Evolutionary conservation across 441 rosid genomes (phyloP), one percentile per base, ranked within the genome.

Genomic region (Populus hybrid): DNA sequence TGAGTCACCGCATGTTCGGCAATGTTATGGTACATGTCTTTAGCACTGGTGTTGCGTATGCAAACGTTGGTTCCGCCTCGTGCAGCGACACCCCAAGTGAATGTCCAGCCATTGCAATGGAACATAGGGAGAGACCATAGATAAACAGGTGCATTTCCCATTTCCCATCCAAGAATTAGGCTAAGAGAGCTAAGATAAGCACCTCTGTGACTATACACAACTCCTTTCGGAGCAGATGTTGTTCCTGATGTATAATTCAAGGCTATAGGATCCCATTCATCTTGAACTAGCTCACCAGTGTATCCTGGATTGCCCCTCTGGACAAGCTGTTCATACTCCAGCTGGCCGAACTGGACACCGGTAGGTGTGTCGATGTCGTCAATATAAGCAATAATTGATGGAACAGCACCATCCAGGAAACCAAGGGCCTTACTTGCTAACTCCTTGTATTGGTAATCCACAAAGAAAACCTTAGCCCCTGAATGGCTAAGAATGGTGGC

Each of bases 101-200:
- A 87, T 2, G 90, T 82, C 97, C 97, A 91, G 0, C 97, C 95
- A 66, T 91, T 90, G 65, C 86, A 87, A 30, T 92, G 97, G 79
- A 88, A 92, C 97, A 91, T 91, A 1, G 94, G 97, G 1, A 92
- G 88, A 0, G 91, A 83, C 97, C 97, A 92, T 0, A 92, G 83
- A 30, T 91, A 91, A 0, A 91, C 87, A 0, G 90, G 89, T 24
- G 76, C 91, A 2, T 1, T 78, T 30, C 87, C 87, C 92, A 91
- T 91, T 80, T 89, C 88, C 91, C 90, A 89, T 2, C 90, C 87
- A 3, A 90, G 79, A 77, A 91, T 81, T 42, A 80, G n/a, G 81
- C 89, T 84, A 18, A 92, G 84, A 2, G 89, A 80, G 72, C 83
- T 84, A 1, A 92, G 81, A 70, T 91, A 91, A 11, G 90, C 93